These are phyloP conservation scores for Plantago major DNA, from an alignment of 257 asterid genomes.

Conservation along the genomic window DNA sequence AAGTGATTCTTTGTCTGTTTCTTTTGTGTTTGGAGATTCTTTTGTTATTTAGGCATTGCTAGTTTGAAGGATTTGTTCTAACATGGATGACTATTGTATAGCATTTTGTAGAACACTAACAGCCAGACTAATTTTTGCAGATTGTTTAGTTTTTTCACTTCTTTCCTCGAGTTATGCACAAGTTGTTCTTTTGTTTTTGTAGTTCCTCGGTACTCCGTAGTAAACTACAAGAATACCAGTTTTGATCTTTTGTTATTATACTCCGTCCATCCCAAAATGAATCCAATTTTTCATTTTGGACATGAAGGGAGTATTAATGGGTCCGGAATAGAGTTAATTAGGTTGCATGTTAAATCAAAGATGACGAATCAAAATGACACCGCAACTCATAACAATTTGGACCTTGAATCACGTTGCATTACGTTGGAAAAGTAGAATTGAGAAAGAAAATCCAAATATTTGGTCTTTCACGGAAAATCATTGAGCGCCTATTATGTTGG, in stretches of 20 bases:
- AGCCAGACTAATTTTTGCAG: background rate
- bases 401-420: background rate
- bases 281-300: too few relatives aligned
- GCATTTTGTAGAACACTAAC: slow-evolving; percentile 26
- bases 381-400: background rate
- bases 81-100: slow-evolving; percentile 22
- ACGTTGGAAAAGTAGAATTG: too few relatives aligned
- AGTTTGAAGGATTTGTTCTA: slow-evolving; percentile 23
- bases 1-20: slow-evolving; percentile 16
- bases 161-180: slow-evolving; percentile 1
- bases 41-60: slow-evolving; percentile 8
- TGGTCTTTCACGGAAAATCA: background rate
- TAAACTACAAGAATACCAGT: background rate
- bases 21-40: background rate
- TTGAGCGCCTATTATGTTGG: slow-evolving; percentile 3
- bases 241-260: background rate
- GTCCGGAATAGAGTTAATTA: too few relatives aligned
- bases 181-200: background rate
- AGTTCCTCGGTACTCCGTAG: background rate
- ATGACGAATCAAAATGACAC: too few relatives aligned
- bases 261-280: too few relatives aligned
- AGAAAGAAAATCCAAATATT: too few relatives aligned
- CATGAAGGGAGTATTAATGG: too few relatives aligned
- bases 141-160: background rate
- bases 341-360: too few relatives aligned